Evolutionary conservation across 1,284 basidiomycete species (phyloP).

Genomic region (Pyrrhoderma lamaoense): DNA sequence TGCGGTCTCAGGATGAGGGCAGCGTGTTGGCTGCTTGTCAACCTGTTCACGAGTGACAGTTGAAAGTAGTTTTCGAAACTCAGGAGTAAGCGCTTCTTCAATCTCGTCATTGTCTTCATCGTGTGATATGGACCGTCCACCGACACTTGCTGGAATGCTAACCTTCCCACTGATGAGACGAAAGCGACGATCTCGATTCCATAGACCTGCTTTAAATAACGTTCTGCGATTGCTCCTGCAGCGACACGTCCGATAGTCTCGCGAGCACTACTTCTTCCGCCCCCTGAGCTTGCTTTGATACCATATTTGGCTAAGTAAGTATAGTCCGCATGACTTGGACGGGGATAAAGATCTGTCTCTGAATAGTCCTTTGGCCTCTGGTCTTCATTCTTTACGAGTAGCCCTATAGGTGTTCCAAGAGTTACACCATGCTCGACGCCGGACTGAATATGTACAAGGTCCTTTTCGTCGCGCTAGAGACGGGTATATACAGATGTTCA

Average conservation of each 20-base stretch:
- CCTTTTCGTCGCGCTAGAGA: slow-evolving; percentile 88
- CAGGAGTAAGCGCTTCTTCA: slow-evolving; percentile 75
- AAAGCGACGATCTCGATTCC: slow-evolving; percentile 97
- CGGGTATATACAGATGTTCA: background rate
- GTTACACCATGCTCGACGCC: slow-evolving; percentile 93
- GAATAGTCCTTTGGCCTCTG: slow-evolving; percentile 98
- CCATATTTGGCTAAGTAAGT: slow-evolving; percentile 99
- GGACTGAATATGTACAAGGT: slow-evolving; percentile 90
- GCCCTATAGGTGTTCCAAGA: slow-evolving; percentile 93
- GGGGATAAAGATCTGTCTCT: slow-evolving; percentile 95
- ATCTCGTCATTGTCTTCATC: slow-evolving; percentile 62
- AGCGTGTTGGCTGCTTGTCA: slow-evolving; percentile 83
- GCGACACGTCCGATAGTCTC: slow-evolving; percentile 98
- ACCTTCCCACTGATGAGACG: slow-evolving; percentile 95
- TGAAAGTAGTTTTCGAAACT: slow-evolving; percentile 76
- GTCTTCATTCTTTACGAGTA: slow-evolving; percentile 96
- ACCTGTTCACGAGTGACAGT: slow-evolving; percentile 84
- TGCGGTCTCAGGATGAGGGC: slow-evolving; percentile 85
- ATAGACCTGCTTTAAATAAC: slow-evolving; percentile 83
- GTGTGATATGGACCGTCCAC: slow-evolving; percentile 32
- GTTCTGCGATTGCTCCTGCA: slow-evolving; percentile 96
- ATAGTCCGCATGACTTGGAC: slow-evolving; percentile 97
- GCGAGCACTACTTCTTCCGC: slow-evolving; percentile 88
- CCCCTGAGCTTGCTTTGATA: slow-evolving; percentile 94
- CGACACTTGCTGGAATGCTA: slow-evolving; percentile 56